Base-by-base conservation (phyloP, 352 stramenopile species). In the Aphanomyces stellatus region DNA sequence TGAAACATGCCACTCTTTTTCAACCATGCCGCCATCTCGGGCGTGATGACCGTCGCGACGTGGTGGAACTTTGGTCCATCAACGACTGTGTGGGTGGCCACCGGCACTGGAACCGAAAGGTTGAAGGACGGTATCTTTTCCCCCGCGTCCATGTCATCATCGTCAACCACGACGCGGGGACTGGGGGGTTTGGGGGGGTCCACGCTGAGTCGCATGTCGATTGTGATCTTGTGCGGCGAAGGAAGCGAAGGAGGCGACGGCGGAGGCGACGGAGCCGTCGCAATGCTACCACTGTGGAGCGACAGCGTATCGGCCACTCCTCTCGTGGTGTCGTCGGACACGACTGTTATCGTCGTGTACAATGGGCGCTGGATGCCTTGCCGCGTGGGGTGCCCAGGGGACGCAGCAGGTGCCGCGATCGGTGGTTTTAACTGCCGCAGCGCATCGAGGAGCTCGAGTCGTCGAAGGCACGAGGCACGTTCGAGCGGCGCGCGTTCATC, bases 11-110 rank as follows among this genome's bases (percentile, higher is more conserved):
- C 55, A 13, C 19, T 24, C 17, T 51, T 25, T 17, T 34, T 30
- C 35, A 64, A 35, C 55, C 55, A 64, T 8, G 22, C 1, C 8
- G 37, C n/a, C 55, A 64, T 64, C 3, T 64, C 55, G 40, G 31
- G 55, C 4, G 55, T 64, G 35, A 64, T 43, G 15, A 51, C 35
- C 0, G 37, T 51, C 31, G 55, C 28, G 8, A 30, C 37, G 40
- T 64, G 55, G 22, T 19, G 22, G 2, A 51, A n/a, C 28, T 59
- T 59, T 5, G n/a, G n/a, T n/a, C n/a, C n/a, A n/a, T n/a, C n/a
- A n/a, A n/a, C n/a, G n/a, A n/a, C n/a, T n/a, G n/a, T n/a, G n/a
- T n/a, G n/a, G n/a, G n/a, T n/a, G n/a, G n/a, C n/a, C n/a, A n/a
- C n/a, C n/a, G n/a, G n/a, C n/a, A n/a, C n/a, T n/a, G n/a, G n/a